Percentiles rank a stretch among this genome's conserved stretches.
Evolutionary conservation across 129 eudicot genomes (phyloP).

Genomic region (Dittrichia graveolens): DNA sequence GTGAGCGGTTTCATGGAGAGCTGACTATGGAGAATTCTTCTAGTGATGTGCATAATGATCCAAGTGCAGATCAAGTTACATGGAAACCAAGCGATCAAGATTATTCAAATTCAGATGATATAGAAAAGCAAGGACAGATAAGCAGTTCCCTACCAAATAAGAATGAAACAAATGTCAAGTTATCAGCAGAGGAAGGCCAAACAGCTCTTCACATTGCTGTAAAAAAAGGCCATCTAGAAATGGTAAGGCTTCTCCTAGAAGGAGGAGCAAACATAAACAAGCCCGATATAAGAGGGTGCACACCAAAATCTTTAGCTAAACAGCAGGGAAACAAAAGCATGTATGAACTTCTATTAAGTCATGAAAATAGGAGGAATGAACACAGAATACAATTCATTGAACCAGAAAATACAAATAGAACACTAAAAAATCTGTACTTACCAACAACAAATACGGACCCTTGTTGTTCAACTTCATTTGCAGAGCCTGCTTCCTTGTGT

Average conservation of each 20-base stretch:
- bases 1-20: conserved; percentile 37
- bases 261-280: conserved; percentile 47
- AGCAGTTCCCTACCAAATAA: conserved; percentile 13
- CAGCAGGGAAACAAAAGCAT: conserved; percentile 50
- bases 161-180: conserved; percentile 30
- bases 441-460: conserved; percentile 32
- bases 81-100: conserved; percentile 29
- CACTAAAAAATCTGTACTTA: conserved; percentile 18
- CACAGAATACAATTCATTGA: conserved; percentile 47
- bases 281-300: conserved; percentile 56
- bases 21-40: conserved; percentile 33
- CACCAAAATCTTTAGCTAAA: conserved; percentile 48
- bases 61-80: conserved; percentile 33
- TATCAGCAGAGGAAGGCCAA: conserved; percentile 52
- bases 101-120: conserved; percentile 28
- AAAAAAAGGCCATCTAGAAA: conserved; percentile 50
- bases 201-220: conserved; percentile 58
- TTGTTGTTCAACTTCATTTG: conserved; percentile 32
- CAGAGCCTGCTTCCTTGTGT: conserved; percentile 30
- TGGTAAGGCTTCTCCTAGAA: conserved; percentile 52
- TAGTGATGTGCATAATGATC: conserved; percentile 18
- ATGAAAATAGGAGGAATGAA: conserved; percentile 46
- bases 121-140: conserved; percentile 25
- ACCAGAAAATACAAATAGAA: conserved; percentile 31
- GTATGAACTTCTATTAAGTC: conserved; percentile 40